Percentiles rank a stretch among this genome's conserved stretches.
These are phyloP conservation scores for Rutstroemia sp. DNA, from an alignment of 2,329 filamentous ascomycete genomes.

Conservation along the genomic window DNA sequence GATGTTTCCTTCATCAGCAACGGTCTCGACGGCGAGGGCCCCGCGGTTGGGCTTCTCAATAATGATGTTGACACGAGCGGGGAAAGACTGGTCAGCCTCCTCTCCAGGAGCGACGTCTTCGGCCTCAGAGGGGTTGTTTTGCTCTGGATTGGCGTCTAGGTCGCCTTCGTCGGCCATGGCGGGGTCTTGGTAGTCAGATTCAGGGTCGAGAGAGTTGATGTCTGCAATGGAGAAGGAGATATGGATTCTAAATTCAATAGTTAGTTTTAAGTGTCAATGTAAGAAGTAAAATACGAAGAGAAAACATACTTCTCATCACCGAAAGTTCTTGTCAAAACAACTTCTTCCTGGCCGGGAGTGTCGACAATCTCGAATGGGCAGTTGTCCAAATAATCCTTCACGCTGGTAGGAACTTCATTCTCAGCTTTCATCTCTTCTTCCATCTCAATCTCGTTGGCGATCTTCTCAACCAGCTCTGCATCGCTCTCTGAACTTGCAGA, in stretches of 20 bases:
- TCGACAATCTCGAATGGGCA: slow-evolving; percentile 79
- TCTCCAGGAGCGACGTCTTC: slow-evolving; percentile 45
- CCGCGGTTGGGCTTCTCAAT: slow-evolving; percentile 83
- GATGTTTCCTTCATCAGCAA: slow-evolving; percentile 79
- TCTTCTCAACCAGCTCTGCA: slow-evolving; percentile 76
- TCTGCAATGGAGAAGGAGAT: slow-evolving; percentile 82
- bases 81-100: slow-evolving; percentile 51
- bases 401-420: slow-evolving; percentile 64
- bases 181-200: slow-evolving; percentile 49
- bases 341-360: slow-evolving; percentile 76
- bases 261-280: slow-evolving; percentile 18
- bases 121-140: slow-evolving; percentile 47
- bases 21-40: slow-evolving; percentile 77
- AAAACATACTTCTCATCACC: slow-evolving; percentile 74
- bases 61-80: slow-evolving; percentile 76
- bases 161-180: slow-evolving; percentile 46
- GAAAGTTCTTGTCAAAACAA: slow-evolving; percentile 74
- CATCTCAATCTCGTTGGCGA: slow-evolving; percentile 74
- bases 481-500: slow-evolving; percentile 45
- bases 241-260: slow-evolving; percentile 49
- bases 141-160: slow-evolving; percentile 38
- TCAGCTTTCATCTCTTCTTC: slow-evolving; percentile 71
- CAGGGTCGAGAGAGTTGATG: slow-evolving; percentile 58
- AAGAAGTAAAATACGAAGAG: slow-evolving; percentile 29
- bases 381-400: slow-evolving; percentile 85